Base-by-base conservation (phyloP, 208 protist species). In the Leishmania braziliensis region DNA sequence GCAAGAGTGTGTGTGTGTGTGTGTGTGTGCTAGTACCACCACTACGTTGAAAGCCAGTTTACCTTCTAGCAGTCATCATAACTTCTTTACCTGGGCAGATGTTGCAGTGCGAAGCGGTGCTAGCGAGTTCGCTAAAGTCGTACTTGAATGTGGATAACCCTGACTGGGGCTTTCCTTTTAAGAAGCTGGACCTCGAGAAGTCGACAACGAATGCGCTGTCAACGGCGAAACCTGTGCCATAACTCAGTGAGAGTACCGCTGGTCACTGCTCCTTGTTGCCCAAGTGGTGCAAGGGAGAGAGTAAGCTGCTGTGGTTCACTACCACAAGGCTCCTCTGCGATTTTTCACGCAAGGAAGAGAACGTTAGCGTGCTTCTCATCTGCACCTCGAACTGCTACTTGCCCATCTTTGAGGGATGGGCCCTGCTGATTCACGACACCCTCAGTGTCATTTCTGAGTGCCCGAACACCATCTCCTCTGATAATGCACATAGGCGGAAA, bases 361-460 rank as follows among this genome's bases (percentile, higher is more conserved):
- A 95, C 78, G 87, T 83, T 43, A 72, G 58, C 23, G 23, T 92
- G 43, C 84, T 92, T 39, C 74, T 82, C 46, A 94, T 92, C 81
- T 92, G 91, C 48, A 65, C 95, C 20, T 88, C 89, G 26, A 77
- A 86, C 53, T 86, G 80, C 36, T 96, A 91, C 79, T 80, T 95
- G 43, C 33, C 95, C 12, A 60, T 97, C 62, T 81, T 97, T 54
- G 91, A 90, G 65, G 78, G 85, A 20, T 82, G 90, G 77, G 74
- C 63, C 9, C 66, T 79, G 43, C 78, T 97, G 26, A 79, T 86
- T 14, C 60, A 78, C 5, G 87, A 90, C 48, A 94, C 88, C 43
- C 81, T 97, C 60, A 93, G 90, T 81, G 86, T 86, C 82, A 78
- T 93, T 23, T 94, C 95, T 73, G 94, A 95, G 73, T 75, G 96